These are phyloP conservation scores for Russula emetica DNA, from an alignment of 768 basidiomycete genomes.

Conservation along the genomic window DNA sequence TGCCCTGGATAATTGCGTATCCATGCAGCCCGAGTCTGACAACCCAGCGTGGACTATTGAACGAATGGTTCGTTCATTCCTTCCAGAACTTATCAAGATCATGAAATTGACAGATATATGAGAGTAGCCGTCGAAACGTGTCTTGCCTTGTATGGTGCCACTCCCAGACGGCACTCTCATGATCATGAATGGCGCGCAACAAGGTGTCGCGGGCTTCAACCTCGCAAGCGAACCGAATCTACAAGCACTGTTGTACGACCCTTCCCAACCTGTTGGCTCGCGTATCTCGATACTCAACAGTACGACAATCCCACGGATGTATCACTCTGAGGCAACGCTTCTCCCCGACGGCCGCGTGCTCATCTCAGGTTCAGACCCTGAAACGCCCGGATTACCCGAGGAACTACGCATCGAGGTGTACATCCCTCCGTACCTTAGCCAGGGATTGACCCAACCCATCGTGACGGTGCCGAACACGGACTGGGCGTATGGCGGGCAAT, in stretches of 20 bases:
- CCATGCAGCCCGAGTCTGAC: slow-evolving; percentile 57
- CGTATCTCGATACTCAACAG: slow-evolving; percentile 62
- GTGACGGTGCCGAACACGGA: slow-evolving; percentile 57
- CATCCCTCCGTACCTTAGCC: slow-evolving; percentile 78
- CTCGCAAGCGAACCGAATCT: slow-evolving; percentile 61
- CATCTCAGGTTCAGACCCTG: slow-evolving; percentile 71
- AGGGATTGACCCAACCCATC: slow-evolving; percentile 57
- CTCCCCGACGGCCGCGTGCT: slow-evolving; percentile 72
- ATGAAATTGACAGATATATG: background rate
- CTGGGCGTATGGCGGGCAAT: slow-evolving; percentile 54
- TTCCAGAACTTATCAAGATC: background rate
- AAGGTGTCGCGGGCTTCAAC: slow-evolving; percentile 71
- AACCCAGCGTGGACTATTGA: slow-evolving; percentile 68
- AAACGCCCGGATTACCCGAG: slow-evolving; percentile 58
- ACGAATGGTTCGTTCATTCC: slow-evolving; percentile 57
- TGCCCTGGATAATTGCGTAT: slow-evolving; percentile 66
- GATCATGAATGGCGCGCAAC: slow-evolving; percentile 69
- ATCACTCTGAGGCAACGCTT: slow-evolving; percentile 73
- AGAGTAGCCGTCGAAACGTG: slow-evolving; percentile 60
- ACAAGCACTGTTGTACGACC: slow-evolving; percentile 66
- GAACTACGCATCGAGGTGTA: slow-evolving; percentile 80
- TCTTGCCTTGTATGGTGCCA: slow-evolving; percentile 70
- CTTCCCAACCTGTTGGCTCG: slow-evolving; percentile 46
- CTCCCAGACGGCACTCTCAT: slow-evolving; percentile 71
- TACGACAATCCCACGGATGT: slow-evolving; percentile 70